Evolutionary conservation across 257 asterid genomes (phyloP), one percentile per base, ranked within the genome.

Genomic region (Solanum acaule): DNA sequence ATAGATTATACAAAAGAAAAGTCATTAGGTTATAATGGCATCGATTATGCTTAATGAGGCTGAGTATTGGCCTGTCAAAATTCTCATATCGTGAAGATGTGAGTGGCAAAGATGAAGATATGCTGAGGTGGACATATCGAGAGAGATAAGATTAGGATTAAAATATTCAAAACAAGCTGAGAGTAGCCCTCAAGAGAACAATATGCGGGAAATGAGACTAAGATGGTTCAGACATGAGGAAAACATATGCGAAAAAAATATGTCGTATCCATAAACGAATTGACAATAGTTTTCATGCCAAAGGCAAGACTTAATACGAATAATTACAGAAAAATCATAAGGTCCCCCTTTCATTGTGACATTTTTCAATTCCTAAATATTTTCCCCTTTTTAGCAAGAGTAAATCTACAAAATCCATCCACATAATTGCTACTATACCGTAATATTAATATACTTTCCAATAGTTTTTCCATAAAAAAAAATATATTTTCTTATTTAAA

Each of bases 171-270:
- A 13, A 67, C 6, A 67, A 67, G 2, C 0, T 25, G 5, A 5
- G 1, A 25, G 0, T 65, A 9, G 0, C 10, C 5, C 9, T 1
- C 0, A 7, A 0, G 2, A 67, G 31, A 0, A 67, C 1, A 25
- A 25, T n/a, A n/a, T 65, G 35, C 1, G 0, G 0, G 0, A 67
- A 67, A 7, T 25, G 5, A 67, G 2, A 25, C 0, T 12, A 4
- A 25, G 5, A 25, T 12, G 9, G 0, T 67, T 67, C 10, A 63
- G 7, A 10, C 1, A 63, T n/a, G n/a, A n/a, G n/a, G n/a, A n/a
- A n/a, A n/a, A n/a, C n/a, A n/a, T n/a, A n/a, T n/a, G 4, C 0
- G 15, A 42, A 42, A 42, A 42, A 42, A 42, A 42, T 10, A 46
- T 49, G 20, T 0, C 20, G 22, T 49, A 49, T 49, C 59, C 59